Evolutionary conservation across 305 asterid species (phyloP), one percentile per base, ranked within the genome.

Genomic region (Striga hermonthica): DNA sequence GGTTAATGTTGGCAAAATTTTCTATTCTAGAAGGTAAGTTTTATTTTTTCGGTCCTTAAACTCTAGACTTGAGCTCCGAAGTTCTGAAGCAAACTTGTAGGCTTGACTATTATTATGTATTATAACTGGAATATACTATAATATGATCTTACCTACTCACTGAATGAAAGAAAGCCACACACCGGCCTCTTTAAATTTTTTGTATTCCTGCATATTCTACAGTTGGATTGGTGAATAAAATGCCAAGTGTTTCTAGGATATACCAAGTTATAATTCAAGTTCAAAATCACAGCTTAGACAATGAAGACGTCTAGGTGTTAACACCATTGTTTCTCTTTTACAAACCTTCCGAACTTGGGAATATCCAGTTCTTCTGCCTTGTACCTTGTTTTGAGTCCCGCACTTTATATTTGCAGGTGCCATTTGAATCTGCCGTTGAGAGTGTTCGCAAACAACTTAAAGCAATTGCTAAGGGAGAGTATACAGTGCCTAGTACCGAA

Each of bases 381-480:
- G 54, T 65, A 68, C 43, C 54, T 38, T 40, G 40, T 67, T 9
- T 4, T 63, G 36, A 40, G 64, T 22, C 31, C 31, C 31, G 39
- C 60, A 28, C 61, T 61, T 54, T 61, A 7, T 53, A 3, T 69
- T 72, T 74, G 54, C 86, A 89, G 99, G 89, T 88, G 64, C 96
- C 96, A 44, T 93, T 88, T 68, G 86, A 80, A 49, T 73, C 65
- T 63, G 81, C 95, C 60, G 91, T 86, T 53, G 78, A 77, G 64
- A 76, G 76, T 70, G 96, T 90, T 37, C 39, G 77, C 65, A 83
- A 86, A 70, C 99, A 90, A 79, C 76, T 93, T 50, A 85, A 76
- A 78, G 75, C 75, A 69, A 79, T 93, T 66, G 92, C 91, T 0
- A 83, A 82, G 80, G 97, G 96, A 37, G 97, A 88, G 57, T 89